phyloP scores from a whole-genome alignment of 2,329 filamentous ascomycete genomes.

The Ophiobolus disseminans region DNA sequence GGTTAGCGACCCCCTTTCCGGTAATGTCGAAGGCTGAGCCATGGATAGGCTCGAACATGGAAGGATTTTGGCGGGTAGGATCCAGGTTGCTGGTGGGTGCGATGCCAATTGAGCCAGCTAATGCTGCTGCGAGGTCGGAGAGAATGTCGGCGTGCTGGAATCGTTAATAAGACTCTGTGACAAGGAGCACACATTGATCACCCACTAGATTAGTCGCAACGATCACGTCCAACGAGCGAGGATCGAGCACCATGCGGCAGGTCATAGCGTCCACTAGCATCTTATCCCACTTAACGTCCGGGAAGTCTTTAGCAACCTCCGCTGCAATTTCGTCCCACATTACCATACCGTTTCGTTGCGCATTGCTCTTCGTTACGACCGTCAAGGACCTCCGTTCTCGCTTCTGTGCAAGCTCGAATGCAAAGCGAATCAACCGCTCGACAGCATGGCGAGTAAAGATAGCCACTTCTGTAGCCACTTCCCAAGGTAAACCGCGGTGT shows the following conservation, averaged over 20 bases:
- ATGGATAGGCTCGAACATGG: slow-evolving; percentile 69
- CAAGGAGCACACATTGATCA: not conserved
- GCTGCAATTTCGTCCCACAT: slow-evolving; percentile 70
- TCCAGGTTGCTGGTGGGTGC: slow-evolving; percentile 75
- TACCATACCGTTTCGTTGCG: slow-evolving; percentile 71
- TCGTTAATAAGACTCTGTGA: slow-evolving; percentile 14
- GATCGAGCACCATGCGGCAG: slow-evolving; percentile 67
- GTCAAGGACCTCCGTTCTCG: slow-evolving; percentile 66
- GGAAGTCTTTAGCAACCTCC: slow-evolving; percentile 63
- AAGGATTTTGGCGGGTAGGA: slow-evolving; percentile 65
- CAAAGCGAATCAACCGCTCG: slow-evolving; percentile 67
- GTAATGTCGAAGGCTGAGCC: slow-evolving; percentile 66
- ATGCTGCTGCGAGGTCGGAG: slow-evolving; percentile 72
- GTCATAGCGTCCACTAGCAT: slow-evolving; percentile 74
- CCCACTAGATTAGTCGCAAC: slow-evolving; percentile 65
- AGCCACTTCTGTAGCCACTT: slow-evolving; percentile 67
- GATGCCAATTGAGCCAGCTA: slow-evolving; percentile 75
- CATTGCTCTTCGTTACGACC: slow-evolving; percentile 71
- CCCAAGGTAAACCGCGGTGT: slow-evolving; percentile 65
- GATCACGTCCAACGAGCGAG: slow-evolving; percentile 66
- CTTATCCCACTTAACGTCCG: slow-evolving; percentile 68
- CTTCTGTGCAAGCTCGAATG: slow-evolving; percentile 66
- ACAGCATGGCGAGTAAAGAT: slow-evolving; percentile 69
- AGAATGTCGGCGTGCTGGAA: slow-evolving; percentile 68
- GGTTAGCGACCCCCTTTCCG: slow-evolving; percentile 64